A percentile compares a stretch with the other conserved stretches of the same genome.
Conservation (phyloP, 192 early-diverging fungal species). For the Pilaira anomala region DNA sequence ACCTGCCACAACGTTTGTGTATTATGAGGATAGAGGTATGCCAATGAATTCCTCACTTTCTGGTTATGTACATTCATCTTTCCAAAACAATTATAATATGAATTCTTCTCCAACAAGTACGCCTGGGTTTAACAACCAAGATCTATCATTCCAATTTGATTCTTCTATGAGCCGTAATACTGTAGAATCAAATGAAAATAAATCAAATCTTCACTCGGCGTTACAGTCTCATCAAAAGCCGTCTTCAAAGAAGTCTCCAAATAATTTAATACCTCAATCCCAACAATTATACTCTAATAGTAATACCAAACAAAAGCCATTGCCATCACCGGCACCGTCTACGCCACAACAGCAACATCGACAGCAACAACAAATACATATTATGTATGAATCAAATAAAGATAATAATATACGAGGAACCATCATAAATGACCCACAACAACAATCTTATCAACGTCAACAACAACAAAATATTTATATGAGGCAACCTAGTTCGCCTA, state of each 20-base stretch:
- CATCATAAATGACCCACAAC: background rate
- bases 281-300: background rate
- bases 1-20: constrained; percentile 6
- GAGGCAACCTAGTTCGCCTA: background rate
- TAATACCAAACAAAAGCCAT: background rate
- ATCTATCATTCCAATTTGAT: background rate
- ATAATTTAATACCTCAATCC: background rate
- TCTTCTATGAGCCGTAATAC: background rate
- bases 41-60: background rate
- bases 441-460: background rate
- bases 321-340: background rate
- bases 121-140: background rate
- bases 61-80: constrained; percentile 9
- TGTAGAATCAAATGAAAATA: background rate
- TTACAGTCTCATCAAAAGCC: background rate
- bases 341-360: background rate
- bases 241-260: background rate
- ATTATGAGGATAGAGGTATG: constrained; percentile 3
- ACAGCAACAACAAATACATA: background rate
- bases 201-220: background rate
- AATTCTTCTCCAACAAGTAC: background rate
- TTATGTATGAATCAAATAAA: background rate
- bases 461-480: background rate
- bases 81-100: background rate
- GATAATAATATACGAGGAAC: background rate